Conservation (phyloP, 1,284 basidiomycete species). For the Pseudozyma hubeiensis region DNA sequence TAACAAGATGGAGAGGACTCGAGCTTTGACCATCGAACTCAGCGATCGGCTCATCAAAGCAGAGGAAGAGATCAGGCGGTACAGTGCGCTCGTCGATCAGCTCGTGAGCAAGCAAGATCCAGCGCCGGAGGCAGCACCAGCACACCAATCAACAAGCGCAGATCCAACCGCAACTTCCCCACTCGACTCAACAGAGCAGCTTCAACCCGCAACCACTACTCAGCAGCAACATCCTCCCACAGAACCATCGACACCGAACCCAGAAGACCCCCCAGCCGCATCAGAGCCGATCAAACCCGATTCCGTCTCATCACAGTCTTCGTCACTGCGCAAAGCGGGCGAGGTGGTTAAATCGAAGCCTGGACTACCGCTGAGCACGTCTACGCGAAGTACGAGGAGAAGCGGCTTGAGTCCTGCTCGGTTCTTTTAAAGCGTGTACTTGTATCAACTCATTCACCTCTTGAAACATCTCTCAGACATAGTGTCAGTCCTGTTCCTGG, state of each 20-base stretch:
- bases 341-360: not conserved
- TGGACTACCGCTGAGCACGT: not conserved
- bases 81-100: constrained; percentile 16
- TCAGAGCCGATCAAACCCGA: constrained; percentile 1
- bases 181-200: constrained; percentile 3
- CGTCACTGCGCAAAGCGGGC: not conserved
- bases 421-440: not conserved
- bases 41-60: constrained; percentile 41
- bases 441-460: too few species aligned
- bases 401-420: constrained; percentile 6
- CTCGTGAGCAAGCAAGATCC: constrained; percentile 2
- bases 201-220: not conserved
- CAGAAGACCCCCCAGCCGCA: not conserved
- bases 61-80: constrained; percentile 30
- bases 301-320: constrained; percentile 1
- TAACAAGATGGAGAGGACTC: constrained; percentile 36
- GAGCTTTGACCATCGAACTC: constrained; percentile 40
- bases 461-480: too few species aligned
- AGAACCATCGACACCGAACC: not conserved
- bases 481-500: too few species aligned
- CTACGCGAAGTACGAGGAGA: constrained; percentile 4
- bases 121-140: not conserved
- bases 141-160: not conserved
- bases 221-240: not conserved
- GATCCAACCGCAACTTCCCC: not conserved